Evolutionary conservation across 2,329 filamentous ascomycete species (phyloP).

Genomic region (Zelopaecilomyces penicillatus): DNA sequence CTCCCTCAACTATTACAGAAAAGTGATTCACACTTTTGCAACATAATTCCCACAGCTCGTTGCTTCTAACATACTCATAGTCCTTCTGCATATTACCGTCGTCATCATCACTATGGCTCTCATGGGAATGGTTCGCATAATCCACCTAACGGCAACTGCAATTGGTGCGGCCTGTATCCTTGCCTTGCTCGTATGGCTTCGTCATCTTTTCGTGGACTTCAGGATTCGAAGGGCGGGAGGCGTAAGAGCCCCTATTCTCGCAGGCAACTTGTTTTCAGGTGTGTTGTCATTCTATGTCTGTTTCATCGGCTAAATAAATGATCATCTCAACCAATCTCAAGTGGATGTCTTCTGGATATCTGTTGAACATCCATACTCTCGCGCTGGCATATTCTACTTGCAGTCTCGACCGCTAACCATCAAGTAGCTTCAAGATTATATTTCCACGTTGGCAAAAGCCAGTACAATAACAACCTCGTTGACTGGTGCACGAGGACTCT

Average conservation of each 20-base stretch:
- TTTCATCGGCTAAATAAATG: conserved; percentile 2
- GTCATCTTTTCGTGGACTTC: conserved; percentile 16
- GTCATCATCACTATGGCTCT: too few relatives aligned
- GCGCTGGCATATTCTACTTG: not conserved
- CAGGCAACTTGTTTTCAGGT: conserved; percentile 27
- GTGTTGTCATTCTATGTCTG: too few relatives aligned
- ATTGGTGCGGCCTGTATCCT: conserved; percentile 1
- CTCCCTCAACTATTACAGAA: too few relatives aligned
- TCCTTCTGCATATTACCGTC: too few relatives aligned
- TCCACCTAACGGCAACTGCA: too few relatives aligned
- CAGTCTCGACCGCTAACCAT: not conserved
- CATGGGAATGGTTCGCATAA: too few relatives aligned
- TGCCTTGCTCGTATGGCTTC: conserved; percentile 13
- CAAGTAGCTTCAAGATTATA: conserved; percentile 11
- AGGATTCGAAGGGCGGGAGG: conserved; percentile 24
- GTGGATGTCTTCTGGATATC: not conserved
- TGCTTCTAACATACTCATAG: too few relatives aligned
- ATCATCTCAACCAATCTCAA: too few relatives aligned
- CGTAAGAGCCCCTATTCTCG: conserved; percentile 23
- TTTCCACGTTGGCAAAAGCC: conserved; percentile 11
- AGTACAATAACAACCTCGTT: conserved; percentile 12
- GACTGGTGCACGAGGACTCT: conserved; percentile 10
- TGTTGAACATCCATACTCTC: not conserved
- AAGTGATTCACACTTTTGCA: too few relatives aligned
- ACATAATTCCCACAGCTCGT: too few relatives aligned